Conservation (phyloP, 306 rosid species). For the Alnus glutinosa region DNA sequence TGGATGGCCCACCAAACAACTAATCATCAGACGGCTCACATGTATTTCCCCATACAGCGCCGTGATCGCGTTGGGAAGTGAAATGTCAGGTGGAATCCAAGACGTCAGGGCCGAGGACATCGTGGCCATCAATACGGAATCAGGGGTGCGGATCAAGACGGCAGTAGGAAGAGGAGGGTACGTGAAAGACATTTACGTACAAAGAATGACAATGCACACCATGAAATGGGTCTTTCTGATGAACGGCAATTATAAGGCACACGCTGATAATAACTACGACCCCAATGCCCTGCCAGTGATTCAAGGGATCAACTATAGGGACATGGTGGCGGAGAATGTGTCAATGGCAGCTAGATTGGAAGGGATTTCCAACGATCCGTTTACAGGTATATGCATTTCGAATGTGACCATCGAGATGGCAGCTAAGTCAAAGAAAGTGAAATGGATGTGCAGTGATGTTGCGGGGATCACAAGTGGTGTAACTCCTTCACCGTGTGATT, state of each 20-base stretch:
- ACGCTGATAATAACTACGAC: constrained; percentile 62
- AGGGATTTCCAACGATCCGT: constrained; percentile 67
- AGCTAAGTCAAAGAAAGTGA: constrained; percentile 63
- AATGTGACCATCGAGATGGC: constrained; percentile 67
- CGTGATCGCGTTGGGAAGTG: constrained; percentile 77
- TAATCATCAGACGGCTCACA: constrained; percentile 60
- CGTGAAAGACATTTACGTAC: constrained; percentile 68
- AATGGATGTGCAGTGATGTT: constrained; percentile 67
- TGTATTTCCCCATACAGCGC: constrained; percentile 82
- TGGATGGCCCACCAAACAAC: constrained; percentile 70
- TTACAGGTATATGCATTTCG: constrained; percentile 72
- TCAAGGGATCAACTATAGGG: constrained; percentile 53
- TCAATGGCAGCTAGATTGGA: constrained; percentile 70
- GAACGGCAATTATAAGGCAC: constrained; percentile 73
- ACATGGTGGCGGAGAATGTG: constrained; percentile 67
- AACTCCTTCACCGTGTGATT: constrained; percentile 62
- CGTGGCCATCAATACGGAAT: constrained; percentile 55
- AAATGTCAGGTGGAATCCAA: constrained; percentile 80
- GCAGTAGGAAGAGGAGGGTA: constrained; percentile 77
- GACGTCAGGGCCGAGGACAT: constrained; percentile 78
- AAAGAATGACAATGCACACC: constrained; percentile 57
- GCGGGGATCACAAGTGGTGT: constrained; percentile 69
- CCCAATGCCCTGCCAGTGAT: constrained; percentile 66
- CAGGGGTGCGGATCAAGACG: constrained; percentile 75
- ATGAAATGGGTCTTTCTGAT: constrained; percentile 88